Evolutionary conservation across 176 grass and related monocot genomes (phyloP).

Genomic region (Musa acuminata): DNA sequence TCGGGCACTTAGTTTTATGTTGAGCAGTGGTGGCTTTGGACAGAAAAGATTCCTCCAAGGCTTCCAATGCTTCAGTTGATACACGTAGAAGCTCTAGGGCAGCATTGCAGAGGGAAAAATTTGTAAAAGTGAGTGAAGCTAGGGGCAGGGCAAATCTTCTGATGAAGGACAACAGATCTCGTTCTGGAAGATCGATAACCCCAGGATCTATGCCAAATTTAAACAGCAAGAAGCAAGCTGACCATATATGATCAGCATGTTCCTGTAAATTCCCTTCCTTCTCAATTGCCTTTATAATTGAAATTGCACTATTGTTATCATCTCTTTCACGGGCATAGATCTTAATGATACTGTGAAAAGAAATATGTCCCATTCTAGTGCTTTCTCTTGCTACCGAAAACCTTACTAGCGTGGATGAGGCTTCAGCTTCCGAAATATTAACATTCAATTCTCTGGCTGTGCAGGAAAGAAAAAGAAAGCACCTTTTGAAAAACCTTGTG

Average conservation of each 20-base stretch:
- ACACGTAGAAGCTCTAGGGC: conserved; percentile 41
- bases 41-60: conserved; percentile 25
- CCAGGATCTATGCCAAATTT: conserved; percentile 20
- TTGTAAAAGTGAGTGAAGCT: conserved; percentile 10
- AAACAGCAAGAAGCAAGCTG: conserved; percentile 43
- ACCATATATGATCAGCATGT: conserved; percentile 36
- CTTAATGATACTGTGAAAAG: conserved; percentile 40
- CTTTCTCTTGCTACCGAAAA: conserved; percentile 24
- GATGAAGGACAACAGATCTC: conserved; percentile 34
- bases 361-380: conserved; percentile 12
- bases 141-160: conserved; percentile 20
- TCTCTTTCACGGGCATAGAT: conserved; percentile 24
- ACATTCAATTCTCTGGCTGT: conserved; percentile 11
- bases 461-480: conserved; percentile 5
- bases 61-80: conserved; percentile 24
- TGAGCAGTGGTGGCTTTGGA: conserved; percentile 1
- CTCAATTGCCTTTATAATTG: conserved; percentile 13
- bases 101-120: conserved; percentile 20
- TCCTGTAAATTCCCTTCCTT: background rate
- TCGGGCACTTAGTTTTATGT: conserved; percentile 4
- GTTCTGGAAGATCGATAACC: conserved; percentile 7
- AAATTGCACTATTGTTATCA: background rate
- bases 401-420: conserved; percentile 15
- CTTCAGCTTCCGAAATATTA: conserved; percentile 21
- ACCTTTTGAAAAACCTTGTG: conserved; percentile 14